These are phyloP conservation scores for Aspergillus costaricaensis DNA, from an alignment of 2,329 filamentous ascomycete species.

Conservation along the genomic window DNA sequence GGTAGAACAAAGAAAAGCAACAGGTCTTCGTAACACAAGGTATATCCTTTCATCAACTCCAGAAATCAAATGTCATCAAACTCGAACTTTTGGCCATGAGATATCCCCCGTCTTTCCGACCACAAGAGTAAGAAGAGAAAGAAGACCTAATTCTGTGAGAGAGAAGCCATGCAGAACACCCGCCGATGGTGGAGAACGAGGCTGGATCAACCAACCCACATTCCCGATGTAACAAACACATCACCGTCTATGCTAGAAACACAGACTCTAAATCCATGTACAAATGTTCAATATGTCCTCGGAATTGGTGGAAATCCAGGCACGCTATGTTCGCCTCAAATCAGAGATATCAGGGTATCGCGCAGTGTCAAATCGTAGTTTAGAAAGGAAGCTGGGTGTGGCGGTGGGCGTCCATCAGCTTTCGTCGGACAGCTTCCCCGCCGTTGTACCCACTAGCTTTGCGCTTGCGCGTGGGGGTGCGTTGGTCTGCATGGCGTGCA, in stretches of 20 bases:
- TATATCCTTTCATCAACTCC: conserved; percentile 21
- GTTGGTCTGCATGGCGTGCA: conserved; percentile 41
- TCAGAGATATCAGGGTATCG: conserved; percentile 1
- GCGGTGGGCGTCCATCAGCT: conserved; percentile 47
- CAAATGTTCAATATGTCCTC: background rate
- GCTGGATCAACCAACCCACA: background rate
- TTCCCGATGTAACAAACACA: background rate
- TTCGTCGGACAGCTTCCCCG: conserved; percentile 47
- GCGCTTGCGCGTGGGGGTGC: conserved; percentile 45
- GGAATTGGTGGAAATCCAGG: conserved; percentile 1
- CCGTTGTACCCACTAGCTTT: conserved; percentile 40
- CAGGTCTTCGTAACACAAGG: conserved; percentile 12
- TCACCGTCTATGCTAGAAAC: background rate
- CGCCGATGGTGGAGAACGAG: background rate
- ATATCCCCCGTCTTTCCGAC: conserved; percentile 10
- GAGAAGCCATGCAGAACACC: background rate
- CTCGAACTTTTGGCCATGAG: conserved; percentile 21
- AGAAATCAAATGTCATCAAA: conserved; percentile 12
- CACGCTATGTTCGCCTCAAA: background rate
- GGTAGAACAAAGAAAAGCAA: background rate
- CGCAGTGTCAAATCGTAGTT: conserved; percentile 1
- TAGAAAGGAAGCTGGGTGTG: conserved; percentile 42
- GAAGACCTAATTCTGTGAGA: background rate
- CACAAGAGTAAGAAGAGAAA: background rate
- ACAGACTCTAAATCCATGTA: conserved; percentile 1